Base-by-base conservation (phyloP, 2,329 filamentous ascomycete genomes). In the Aspergillus quadrilineatus region DNA sequence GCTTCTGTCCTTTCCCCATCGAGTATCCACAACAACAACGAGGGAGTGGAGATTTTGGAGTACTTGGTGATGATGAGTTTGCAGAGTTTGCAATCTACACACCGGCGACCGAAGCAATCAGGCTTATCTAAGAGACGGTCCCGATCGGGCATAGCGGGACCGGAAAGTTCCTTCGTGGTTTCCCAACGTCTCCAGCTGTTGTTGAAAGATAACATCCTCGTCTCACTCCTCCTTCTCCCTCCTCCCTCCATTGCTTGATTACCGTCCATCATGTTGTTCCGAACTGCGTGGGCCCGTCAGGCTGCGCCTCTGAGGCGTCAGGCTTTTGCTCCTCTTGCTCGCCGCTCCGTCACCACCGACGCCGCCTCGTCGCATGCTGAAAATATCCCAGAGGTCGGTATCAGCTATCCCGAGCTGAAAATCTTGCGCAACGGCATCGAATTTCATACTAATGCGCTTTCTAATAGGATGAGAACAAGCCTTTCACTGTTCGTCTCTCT, bases 361-460 rank as follows among this genome's bases (percentile, higher is more conserved):
- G 94, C 94, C 65, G 94, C 94, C 66, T 93, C 89, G 70, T 87
- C 92, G 69, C 90, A 95, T 76, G 87, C 92, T 69, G 90, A 93
- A 76, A 90, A 89, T 82, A 82, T 90, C 63, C 87, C 87, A 56
- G 75, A 82, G 74, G 87, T 89, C 80, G 66, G 82, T 69, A 65
- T 34, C 42, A 46, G 60, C 46, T 46, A 47, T 44, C 46, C 53
- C 52, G 52, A 44, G 15, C 9, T 42, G 22, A 43, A 43, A 47
- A 34, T 29, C 49, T 29, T 53, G 41, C 42, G 50, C 50, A 41
- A 15, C 30, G 7, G 28, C 22, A 6, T n/a, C 32, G n/a, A 8
- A 1, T 4, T 30, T 1, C 7, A 17, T 62, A 50, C 69, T 71
- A 49, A 70, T 59, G 34, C 42, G 49, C 42, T 41, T 45, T 63